A percentile compares a stretch with the other conserved stretches of the same genome.
These are phyloP conservation scores for Talaromyces sp. DNA, from an alignment of 2,329 filamentous ascomycete species.

Conservation along the genomic window DNA sequence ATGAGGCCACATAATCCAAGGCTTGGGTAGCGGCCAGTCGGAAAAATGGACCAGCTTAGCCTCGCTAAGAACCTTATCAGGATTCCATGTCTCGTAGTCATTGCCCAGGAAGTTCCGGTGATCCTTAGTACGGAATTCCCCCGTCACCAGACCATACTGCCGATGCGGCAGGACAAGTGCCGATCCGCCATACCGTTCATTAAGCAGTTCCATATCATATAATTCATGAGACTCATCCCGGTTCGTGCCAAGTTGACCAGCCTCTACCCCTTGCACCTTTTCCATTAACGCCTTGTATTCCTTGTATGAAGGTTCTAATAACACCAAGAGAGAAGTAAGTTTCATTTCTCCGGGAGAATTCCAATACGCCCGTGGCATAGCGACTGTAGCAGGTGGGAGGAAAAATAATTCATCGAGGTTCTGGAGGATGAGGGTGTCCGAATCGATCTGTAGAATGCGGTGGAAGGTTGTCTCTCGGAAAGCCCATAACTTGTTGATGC, in stretches of 20 bases:
- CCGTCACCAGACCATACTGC: conserved; percentile 56
- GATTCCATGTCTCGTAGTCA: conserved; percentile 54
- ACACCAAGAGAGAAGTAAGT: conserved; percentile 58
- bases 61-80: conserved; percentile 51
- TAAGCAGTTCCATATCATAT: conserved; percentile 67
- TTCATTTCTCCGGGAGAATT: conserved; percentile 49
- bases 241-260: conserved; percentile 26
- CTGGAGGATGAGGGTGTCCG: conserved; percentile 59
- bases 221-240: conserved; percentile 15
- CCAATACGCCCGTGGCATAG: conserved; percentile 71
- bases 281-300: conserved; percentile 41
- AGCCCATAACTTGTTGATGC: conserved; percentile 63
- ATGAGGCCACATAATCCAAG: conserved; percentile 48
- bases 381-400: conserved; percentile 55
- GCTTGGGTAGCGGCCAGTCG: conserved; percentile 66
- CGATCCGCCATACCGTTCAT: conserved; percentile 54
- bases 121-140: conserved; percentile 56
- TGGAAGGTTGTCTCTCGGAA: conserved; percentile 63
- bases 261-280: conserved; percentile 21
- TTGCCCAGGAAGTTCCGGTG: conserved; percentile 50
- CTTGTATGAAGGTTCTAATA: conserved; percentile 53
- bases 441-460: conserved; percentile 56
- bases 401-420: conserved; percentile 67
- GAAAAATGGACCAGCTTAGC: conserved; percentile 66
- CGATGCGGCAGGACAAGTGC: conserved; percentile 61